phyloP scores from a whole-genome alignment of 257 asterid species.

The Solanum lycopersicoides region DNA sequence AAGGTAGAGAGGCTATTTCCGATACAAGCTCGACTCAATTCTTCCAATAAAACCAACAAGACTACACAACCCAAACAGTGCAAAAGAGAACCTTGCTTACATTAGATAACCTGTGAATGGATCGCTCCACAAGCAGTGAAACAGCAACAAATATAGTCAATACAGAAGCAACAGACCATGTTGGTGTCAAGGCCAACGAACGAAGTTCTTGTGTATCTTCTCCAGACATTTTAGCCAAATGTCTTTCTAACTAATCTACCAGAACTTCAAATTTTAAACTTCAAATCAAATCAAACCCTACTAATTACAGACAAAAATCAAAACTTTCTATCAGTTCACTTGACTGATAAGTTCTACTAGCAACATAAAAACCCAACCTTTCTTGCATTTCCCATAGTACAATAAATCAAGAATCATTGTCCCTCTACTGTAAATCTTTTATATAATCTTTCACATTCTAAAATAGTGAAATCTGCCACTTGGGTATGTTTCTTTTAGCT shows the following conservation, averaged over 20 bases:
- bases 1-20: not conserved
- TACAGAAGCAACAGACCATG: conserved; percentile 97
- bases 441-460: not conserved
- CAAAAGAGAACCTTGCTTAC: conserved; percentile 30
- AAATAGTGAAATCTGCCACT: conserved; percentile 1
- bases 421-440: not conserved
- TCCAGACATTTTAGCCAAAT: conserved; percentile 26
- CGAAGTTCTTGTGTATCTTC: conserved; percentile 45
- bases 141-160: conserved; percentile 81
- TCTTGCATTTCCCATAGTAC: not conserved
- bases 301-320: not conserved
- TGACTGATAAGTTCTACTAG: not conserved
- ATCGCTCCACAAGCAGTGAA: conserved; percentile 89
- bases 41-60: not conserved
- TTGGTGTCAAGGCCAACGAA: conserved; percentile 89
- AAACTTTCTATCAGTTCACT: not conserved
- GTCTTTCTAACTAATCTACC: not conserved
- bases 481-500: not conserved
- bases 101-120: conserved; percentile 73
- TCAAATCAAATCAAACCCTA: not conserved
- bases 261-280: not conserved
- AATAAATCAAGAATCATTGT: not conserved
- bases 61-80: not conserved
- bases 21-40: not conserved
- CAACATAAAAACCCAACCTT: conserved; percentile 2